Conservation (phyloP, 1,139 yeast genomes). For the Lodderomyces metapsilosis region DNA sequence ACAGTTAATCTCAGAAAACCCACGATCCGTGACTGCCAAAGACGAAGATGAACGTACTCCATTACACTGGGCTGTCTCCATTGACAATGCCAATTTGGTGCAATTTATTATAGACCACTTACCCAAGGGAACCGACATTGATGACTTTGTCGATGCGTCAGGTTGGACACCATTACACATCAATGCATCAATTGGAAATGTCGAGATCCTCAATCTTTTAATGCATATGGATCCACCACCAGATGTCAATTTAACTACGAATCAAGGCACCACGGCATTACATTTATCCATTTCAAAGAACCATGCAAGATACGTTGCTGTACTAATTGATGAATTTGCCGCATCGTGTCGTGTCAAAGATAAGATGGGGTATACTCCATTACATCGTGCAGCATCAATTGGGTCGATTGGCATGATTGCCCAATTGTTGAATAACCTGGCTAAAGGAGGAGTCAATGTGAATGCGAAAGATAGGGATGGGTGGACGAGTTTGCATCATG, state of each 20-base stretch:
- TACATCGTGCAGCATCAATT: conserved; percentile 82
- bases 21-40: conserved; percentile 29
- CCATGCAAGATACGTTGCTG: conserved; percentile 51
- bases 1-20: conserved; percentile 46
- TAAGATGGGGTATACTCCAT: conserved; percentile 59
- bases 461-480: conserved; percentile 70
- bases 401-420: conserved; percentile 62
- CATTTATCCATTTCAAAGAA: conserved; percentile 77
- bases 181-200: conserved; percentile 71
- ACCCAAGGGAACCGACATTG: conserved; percentile 46
- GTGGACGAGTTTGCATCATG: conserved; percentile 89
- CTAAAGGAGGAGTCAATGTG: conserved; percentile 55
- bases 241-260: conserved; percentile 51
- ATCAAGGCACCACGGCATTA: conserved; percentile 69
- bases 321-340: conserved; percentile 48
- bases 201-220: conserved; percentile 45
- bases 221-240: conserved; percentile 30
- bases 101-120: conserved; percentile 45
- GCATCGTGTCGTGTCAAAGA: conserved; percentile 70
- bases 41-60: conserved; percentile 84
- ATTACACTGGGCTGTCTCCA: conserved; percentile 86
- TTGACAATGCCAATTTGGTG: conserved; percentile 55
- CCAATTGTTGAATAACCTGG: conserved; percentile 49
- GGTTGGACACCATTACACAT: conserved; percentile 92
- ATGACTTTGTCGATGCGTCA: conserved; percentile 65